Base-by-base conservation (phyloP, 257 asterid species). In the Verbascum thapsus region DNA sequence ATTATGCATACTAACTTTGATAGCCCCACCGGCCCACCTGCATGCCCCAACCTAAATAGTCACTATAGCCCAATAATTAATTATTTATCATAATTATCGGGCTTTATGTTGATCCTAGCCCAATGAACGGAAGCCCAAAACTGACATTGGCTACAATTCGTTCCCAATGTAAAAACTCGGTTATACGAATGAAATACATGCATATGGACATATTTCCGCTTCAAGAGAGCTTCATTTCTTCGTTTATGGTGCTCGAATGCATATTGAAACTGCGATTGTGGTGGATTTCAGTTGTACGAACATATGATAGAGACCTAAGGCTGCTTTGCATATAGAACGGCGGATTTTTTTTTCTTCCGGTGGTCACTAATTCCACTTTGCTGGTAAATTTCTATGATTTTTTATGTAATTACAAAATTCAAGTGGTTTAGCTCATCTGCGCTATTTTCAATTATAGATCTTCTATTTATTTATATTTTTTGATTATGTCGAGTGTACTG, bases 211-310 rank as follows among this genome's bases (percentile, higher is more conserved):
- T 9, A 5, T 45, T 45, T 45, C 20, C 20, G 6, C 20, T 15
- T 44, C 22, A 45, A 20, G 10, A 13, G 9, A 9, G 30, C 10
- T n/a, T 43, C 7, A 64, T 9, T 41, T 56, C 56, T 32, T 43
- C 66, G 8, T 8, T 47, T 13, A 9, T 18, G 22, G 60, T 34
- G 26, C 39, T 47, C 18, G 11, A 37, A 37, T 39, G 69, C 59
- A 12, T 55, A 54, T 32, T 32, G 30, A 55, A 32, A 63, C 35
- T 34, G 71, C 32, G 15, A 43, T 26, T 34, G 26, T 43, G 10
- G 30, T 50, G 50, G 55, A 11, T 43, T 65, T 66, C 35, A 7
- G 43, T 10, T 26, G 10, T 53, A 18, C 45, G 44, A 18, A 7
- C 44, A 30, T 15, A 45, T 11, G 40, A 43, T 15, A 41, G 52